These are phyloP conservation scores for Neurospora sp. DNA, from an alignment of 495 filamentous ascomycete genomes.

Conservation along the genomic window DNA sequence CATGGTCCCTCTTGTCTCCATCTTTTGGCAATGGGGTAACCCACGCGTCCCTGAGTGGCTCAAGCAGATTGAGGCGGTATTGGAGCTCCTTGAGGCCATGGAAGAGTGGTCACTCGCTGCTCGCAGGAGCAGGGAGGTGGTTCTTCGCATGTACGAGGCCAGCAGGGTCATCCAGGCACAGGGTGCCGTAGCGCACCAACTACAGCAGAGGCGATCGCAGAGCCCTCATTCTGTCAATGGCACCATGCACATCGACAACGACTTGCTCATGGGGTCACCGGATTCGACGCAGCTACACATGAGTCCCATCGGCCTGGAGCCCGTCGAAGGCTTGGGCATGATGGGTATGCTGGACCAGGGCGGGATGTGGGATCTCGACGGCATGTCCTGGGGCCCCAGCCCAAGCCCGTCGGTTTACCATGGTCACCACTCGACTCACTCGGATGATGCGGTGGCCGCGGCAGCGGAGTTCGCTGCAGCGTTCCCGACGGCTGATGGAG, in stretches of 20 bases:
- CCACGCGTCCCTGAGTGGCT: constrained; percentile 44
- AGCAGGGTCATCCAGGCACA: constrained; percentile 28
- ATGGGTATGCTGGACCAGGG: constrained; percentile 44
- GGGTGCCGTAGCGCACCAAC: constrained; percentile 19
- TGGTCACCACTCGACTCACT: not conserved
- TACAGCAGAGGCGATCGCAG: constrained; percentile 7
- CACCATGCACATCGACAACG: constrained; percentile 26
- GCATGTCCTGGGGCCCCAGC: constrained; percentile 37
- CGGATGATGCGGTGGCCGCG: not conserved
- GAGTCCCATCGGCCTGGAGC: constrained; percentile 40
- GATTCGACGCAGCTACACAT: constrained; percentile 29
- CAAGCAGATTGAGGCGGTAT: constrained; percentile 58
- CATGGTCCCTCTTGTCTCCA: constrained; percentile 64
- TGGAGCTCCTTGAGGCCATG: constrained; percentile 59
- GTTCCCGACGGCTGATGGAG: constrained; percentile 16
- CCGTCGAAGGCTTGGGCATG: constrained; percentile 41
- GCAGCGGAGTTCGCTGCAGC: not conserved
- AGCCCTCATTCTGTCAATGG: constrained; percentile 11
- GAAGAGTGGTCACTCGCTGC: constrained; percentile 62
- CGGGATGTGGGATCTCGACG: constrained; percentile 47
- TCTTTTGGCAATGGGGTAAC: constrained; percentile 56
- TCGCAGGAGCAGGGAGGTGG: constrained; percentile 55
- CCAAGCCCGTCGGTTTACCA: constrained; percentile 16
- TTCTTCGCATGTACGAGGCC: constrained; percentile 61
- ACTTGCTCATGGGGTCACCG: constrained; percentile 23